phyloP scores from a whole-genome alignment of 495 filamentous ascomycete genomes.

The Parathielavia hyrcaniae region DNA sequence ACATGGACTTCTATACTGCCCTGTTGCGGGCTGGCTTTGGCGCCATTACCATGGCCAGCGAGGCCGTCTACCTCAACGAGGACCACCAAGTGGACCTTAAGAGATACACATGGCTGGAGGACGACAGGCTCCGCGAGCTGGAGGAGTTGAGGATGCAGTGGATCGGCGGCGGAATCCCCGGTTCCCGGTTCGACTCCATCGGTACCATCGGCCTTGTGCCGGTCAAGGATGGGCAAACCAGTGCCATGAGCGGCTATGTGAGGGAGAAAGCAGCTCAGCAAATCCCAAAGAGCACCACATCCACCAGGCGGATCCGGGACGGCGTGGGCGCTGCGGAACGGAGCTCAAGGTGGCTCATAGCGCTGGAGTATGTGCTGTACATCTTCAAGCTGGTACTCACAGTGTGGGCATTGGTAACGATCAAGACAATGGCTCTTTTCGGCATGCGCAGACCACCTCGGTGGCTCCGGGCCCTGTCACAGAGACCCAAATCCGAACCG shows the following conservation, averaged over 20 bases:
- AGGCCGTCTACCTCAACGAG: slow-evolving; percentile 93
- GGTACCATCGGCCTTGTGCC: slow-evolving; percentile 50
- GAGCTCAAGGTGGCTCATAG: slow-evolving; percentile 65
- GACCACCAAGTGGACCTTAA: slow-evolving; percentile 67
- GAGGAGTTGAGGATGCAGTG: slow-evolving; percentile 51
- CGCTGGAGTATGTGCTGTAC: slow-evolving; percentile 63
- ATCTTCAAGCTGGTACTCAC: slow-evolving; percentile 61
- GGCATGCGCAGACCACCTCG: slow-evolving; percentile 58
- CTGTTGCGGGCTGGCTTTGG: slow-evolving; percentile 79
- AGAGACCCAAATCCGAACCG: slow-evolving; percentile 35
- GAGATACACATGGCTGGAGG: slow-evolving; percentile 86
- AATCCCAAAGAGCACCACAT: slow-evolving; percentile 43
- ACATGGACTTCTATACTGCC: slow-evolving; percentile 92
- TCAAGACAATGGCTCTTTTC: slow-evolving; percentile 51
- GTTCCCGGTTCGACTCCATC: slow-evolving; percentile 42
- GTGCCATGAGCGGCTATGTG: slow-evolving; percentile 56
- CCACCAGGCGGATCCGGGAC: slow-evolving; percentile 40
- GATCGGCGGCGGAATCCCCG: slow-evolving; percentile 40
- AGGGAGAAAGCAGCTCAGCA: slow-evolving; percentile 56
- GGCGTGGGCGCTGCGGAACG: slow-evolving; percentile 74
- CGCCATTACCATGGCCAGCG: slow-evolving; percentile 82
- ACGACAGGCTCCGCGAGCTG: slow-evolving; percentile 63
- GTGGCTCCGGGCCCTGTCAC: slow-evolving; percentile 53
- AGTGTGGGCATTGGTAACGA: slow-evolving; percentile 50
- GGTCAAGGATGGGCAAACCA: slow-evolving; percentile 40